Percentiles rank a stretch among this genome's conserved stretches.
These are phyloP conservation scores for Lagenidium sp. DNA, from an alignment of 352 stramenopile species.

Conservation along the genomic window DNA sequence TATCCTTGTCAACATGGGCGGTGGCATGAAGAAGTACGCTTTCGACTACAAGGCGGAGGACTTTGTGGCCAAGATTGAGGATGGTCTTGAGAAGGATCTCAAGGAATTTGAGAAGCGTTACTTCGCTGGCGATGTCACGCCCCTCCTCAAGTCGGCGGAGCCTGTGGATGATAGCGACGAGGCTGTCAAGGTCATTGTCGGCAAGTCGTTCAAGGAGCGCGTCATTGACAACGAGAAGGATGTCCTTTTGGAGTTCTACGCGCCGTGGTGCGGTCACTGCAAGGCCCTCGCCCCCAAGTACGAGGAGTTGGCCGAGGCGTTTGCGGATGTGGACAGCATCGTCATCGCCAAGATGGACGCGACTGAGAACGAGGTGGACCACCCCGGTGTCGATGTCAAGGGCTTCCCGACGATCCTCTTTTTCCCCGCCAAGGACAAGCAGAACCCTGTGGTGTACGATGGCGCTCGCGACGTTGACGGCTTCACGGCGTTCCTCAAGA, in stretches of 20 bases:
- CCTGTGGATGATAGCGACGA: constrained; percentile 80
- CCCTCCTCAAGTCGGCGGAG: constrained; percentile 91
- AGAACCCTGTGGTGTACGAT: constrained; percentile 81
- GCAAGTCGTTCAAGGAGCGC: constrained; percentile 88
- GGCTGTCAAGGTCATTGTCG: constrained; percentile 89
- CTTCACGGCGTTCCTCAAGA: constrained; percentile 84
- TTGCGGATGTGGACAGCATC: constrained; percentile 85
- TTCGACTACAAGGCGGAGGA: constrained; percentile 71
- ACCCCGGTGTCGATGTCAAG: constrained; percentile 81
- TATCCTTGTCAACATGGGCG: constrained; percentile 88
- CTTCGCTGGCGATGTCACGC: constrained; percentile 79
- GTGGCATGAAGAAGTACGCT: constrained; percentile 91
- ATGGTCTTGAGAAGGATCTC: constrained; percentile 38
- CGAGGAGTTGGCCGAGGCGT: constrained; percentile 85
- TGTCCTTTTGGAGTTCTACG: constrained; percentile 78
- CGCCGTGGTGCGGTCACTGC: constrained; percentile 74
- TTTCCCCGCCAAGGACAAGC: constrained; percentile 89
- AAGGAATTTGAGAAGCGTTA: constrained; percentile 73
- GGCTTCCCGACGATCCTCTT: constrained; percentile 95
- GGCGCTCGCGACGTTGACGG: constrained; percentile 73
- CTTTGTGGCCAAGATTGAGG: constrained; percentile 58
- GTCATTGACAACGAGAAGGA: constrained; percentile 87
- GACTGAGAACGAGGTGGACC: constrained; percentile 93
- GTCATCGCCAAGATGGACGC: constrained; percentile 95
- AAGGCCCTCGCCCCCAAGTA: constrained; percentile 87